A percentile compares a stretch with the other conserved stretches of the same genome.
phyloP scores from a whole-genome alignment of 2,329 filamentous ascomycete species.

The Dothideomycetes sp. region DNA sequence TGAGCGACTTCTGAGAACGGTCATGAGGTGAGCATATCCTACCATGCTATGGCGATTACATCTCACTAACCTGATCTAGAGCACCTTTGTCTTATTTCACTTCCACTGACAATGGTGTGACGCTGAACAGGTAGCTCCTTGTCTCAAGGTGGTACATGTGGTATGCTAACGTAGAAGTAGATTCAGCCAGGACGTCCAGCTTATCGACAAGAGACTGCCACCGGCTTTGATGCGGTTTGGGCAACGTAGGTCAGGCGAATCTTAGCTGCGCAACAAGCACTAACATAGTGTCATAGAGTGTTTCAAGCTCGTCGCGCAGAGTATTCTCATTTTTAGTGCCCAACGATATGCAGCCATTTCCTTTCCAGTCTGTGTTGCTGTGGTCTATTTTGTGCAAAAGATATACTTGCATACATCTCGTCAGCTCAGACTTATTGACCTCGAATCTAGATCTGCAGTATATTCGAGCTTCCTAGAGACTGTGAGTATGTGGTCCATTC shows the following conservation, averaged over 20 bases:
- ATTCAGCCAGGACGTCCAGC: slow-evolving; percentile 35
- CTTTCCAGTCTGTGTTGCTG: slow-evolving; percentile 26
- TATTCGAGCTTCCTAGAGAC: slow-evolving; percentile 18
- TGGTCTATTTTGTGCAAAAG: slow-evolving; percentile 31
- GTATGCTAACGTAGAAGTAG: slow-evolving; percentile 10
- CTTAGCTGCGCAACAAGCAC: background rate
- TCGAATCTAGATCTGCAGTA: slow-evolving; percentile 39
- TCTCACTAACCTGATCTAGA: background rate
- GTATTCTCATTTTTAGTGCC: slow-evolving; percentile 26
- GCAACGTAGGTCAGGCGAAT: background rate
- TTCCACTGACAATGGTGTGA: slow-evolving; percentile 29
- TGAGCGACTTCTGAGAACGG: slow-evolving; percentile 10
- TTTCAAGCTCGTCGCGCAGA: slow-evolving; percentile 3
- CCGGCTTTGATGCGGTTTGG: slow-evolving; percentile 2
- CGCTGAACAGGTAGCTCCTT: slow-evolving; percentile 20
- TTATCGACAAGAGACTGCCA: slow-evolving; percentile 33
- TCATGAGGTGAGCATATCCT: background rate
- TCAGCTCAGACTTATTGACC: slow-evolving; percentile 40
- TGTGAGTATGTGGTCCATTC: background rate
- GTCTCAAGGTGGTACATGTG: background rate
- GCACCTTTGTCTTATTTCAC: slow-evolving; percentile 26
- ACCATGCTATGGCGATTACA: background rate
- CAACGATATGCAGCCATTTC: slow-evolving; percentile 28
- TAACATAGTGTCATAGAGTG: background rate
- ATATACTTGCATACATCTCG: slow-evolving; percentile 38